phyloP scores from a whole-genome alignment of 495 filamentous ascomycete genomes.

The Lepraria neglecta region DNA sequence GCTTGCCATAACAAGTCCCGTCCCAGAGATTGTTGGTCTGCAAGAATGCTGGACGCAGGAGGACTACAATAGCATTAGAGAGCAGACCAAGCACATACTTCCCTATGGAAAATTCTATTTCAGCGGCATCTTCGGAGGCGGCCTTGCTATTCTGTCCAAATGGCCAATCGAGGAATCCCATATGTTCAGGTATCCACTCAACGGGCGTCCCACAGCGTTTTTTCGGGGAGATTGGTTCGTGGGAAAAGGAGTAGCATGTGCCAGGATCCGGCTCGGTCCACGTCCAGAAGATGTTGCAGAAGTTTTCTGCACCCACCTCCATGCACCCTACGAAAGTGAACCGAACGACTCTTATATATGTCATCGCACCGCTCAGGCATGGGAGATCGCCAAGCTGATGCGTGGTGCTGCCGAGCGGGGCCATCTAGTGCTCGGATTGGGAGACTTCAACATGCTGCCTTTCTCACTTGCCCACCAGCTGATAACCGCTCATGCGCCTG shows the following conservation, averaged over 20 bases:
- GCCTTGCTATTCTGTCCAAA: conserved; percentile 84
- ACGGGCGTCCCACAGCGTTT: conserved; percentile 88
- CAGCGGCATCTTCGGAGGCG: conserved; percentile 81
- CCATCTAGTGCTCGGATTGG: conserved; percentile 75
- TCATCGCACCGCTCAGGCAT: conserved; percentile 90
- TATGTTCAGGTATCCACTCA: conserved; percentile 84
- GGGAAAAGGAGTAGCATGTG: conserved; percentile 88
- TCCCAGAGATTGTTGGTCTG: conserved; percentile 80
- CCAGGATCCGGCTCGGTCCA: conserved; percentile 67
- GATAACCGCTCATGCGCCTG: conserved; percentile 70
- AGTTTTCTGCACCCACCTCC: conserved; percentile 92
- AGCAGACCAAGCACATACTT: conserved; percentile 66
- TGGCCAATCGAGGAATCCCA: conserved; percentile 94
- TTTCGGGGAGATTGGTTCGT: conserved; percentile 82
- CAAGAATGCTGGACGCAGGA: conserved; percentile 95
- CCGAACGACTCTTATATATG: conserved; percentile 78
- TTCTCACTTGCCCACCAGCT: conserved; percentile 79
- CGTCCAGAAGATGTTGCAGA: conserved; percentile 64
- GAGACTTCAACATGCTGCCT: conserved; percentile 95
- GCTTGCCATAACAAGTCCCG: conserved; percentile 57
- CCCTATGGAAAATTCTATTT: conserved; percentile 93
- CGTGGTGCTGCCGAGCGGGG: conserved; percentile 77
- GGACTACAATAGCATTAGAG: conserved; percentile 78
- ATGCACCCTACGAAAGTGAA: conserved; percentile 80
- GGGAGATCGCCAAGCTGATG: conserved; percentile 91